Evolutionary conservation across 1,284 basidiomycete species (phyloP).

Genomic region (Trametes pubescens): DNA sequence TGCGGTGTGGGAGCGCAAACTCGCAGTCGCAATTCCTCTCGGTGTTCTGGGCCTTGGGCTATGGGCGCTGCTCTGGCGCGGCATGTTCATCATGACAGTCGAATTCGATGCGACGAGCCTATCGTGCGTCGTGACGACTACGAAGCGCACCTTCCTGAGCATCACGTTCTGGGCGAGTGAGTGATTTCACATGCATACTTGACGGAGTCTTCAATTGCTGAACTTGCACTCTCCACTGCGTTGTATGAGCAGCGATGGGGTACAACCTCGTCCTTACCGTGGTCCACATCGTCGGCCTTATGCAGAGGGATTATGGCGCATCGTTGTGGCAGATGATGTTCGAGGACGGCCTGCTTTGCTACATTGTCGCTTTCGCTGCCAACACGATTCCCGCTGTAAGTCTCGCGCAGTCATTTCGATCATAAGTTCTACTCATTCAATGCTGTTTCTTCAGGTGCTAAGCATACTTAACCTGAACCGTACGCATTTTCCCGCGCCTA

Average conservation of each 20-base stretch:
- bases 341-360: constrained; percentile 74
- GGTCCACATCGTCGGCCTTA: constrained; percentile 59
- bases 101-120: constrained; percentile 52
- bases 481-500: constrained; percentile 43
- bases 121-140: constrained; percentile 59
- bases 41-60: constrained; percentile 64
- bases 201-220: constrained; percentile 11
- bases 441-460: constrained; percentile 47
- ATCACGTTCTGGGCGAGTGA: constrained; percentile 74
- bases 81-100: constrained; percentile 71
- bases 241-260: constrained; percentile 59
- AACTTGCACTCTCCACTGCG: constrained; percentile 2
- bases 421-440: neutral
- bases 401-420: constrained; percentile 16
- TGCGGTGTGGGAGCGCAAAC: constrained; percentile 72
- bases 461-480: constrained; percentile 67
- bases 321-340: constrained; percentile 71
- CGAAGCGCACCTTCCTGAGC: constrained; percentile 63
- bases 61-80: constrained; percentile 71
- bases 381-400: constrained; percentile 74
- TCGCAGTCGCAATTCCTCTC: constrained; percentile 57
- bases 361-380: constrained; percentile 67
- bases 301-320: constrained; percentile 58
- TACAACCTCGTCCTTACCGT: constrained; percentile 69
- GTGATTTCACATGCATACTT: constrained; percentile 36